Evolutionary conservation across 2,329 filamentous ascomycete genomes (phyloP).

Genomic region (Botrytis fabae): DNA sequence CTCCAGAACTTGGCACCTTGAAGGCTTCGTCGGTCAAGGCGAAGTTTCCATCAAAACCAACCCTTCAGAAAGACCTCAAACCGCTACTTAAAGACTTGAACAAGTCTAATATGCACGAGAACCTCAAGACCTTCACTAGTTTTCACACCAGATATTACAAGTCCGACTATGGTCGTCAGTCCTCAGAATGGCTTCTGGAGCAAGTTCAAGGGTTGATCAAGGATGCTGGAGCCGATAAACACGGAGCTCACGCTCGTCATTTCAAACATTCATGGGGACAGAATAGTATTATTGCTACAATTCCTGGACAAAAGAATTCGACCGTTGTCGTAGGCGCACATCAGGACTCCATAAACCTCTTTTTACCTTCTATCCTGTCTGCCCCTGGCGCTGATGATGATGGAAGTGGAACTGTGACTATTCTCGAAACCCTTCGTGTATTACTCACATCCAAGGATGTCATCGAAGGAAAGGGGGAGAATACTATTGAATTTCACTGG

Average conservation of each 20-base stretch:
- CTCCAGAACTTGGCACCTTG: conserved; percentile 60
- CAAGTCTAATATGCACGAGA: conserved; percentile 72
- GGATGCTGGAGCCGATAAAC: conserved; percentile 65
- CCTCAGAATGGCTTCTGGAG: conserved; percentile 80
- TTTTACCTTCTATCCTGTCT: conserved; percentile 77
- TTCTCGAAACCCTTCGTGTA: conserved; percentile 84
- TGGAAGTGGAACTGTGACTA: conserved; percentile 89
- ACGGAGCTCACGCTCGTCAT: conserved; percentile 66
- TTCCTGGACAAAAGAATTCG: conserved; percentile 80
- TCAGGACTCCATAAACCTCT: conserved; percentile 94
- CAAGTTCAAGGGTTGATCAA: conserved; percentile 72
- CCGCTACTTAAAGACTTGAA: conserved; percentile 68
- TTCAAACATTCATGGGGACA: conserved; percentile 89
- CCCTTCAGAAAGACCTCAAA: conserved; percentile 64
- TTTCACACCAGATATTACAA: conserved; percentile 85
- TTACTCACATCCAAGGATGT: conserved; percentile 74
- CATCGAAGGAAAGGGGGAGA: conserved; percentile 68
- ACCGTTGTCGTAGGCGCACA: conserved; percentile 89
- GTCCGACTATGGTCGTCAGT: conserved; percentile 75
- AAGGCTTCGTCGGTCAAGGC: conserved; percentile 46
- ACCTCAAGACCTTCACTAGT: conserved; percentile 75
- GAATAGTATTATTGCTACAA: conserved; percentile 85
- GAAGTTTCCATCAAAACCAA: conserved; percentile 66
- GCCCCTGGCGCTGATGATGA: conserved; percentile 96
- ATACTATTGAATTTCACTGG: conserved; percentile 97